Evolutionary conservation across 768 basidiomycete species (phyloP).

Genomic region (Boletus sp.): DNA sequence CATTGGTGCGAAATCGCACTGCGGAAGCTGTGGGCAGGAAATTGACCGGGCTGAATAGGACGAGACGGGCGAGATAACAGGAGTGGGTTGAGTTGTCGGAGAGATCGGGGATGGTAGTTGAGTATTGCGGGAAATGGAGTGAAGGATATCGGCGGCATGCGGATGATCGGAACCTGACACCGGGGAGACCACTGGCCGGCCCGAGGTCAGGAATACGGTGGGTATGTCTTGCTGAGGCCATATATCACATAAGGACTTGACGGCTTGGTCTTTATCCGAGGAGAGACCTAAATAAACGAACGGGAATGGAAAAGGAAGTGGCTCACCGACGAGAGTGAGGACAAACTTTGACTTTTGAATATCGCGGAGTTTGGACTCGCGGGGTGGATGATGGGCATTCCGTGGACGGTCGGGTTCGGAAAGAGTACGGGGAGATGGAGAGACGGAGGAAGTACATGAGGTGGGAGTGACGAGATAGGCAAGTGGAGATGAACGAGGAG

Average conservation of each 20-base stretch:
- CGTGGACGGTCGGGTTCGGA: conserved; percentile 36
- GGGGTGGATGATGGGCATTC: conserved; percentile 34
- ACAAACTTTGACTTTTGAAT: conserved; percentile 64
- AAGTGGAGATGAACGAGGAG: conserved; percentile 35
- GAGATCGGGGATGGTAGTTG: conserved; percentile 57
- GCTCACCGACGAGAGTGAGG: conserved; percentile 68
- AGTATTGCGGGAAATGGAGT: conserved; percentile 28
- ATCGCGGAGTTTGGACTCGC: conserved; percentile 39
- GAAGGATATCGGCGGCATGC: neutral
- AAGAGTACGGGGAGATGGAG: conserved; percentile 39
- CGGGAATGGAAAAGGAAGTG: neutral
- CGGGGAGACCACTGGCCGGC: conserved; percentile 26
- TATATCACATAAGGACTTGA: conserved; percentile 73
- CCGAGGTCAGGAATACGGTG: conserved; percentile 45
- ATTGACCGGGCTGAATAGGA: conserved; percentile 25
- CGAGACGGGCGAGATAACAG: conserved; percentile 29
- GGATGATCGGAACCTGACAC: conserved; percentile 11
- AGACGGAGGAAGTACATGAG: conserved; percentile 49
- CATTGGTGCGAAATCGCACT: conserved; percentile 52
- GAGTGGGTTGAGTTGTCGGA: conserved; percentile 42
- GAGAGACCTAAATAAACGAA: conserved; percentile 11
- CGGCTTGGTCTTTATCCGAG: conserved; percentile 63
- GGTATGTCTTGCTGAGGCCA: conserved; percentile 81
- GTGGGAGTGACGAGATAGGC: conserved; percentile 58
- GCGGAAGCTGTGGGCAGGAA: conserved; percentile 11